Evolutionary conservation across 2,329 filamentous ascomycete species (phyloP), one percentile per base, ranked within the genome.

Genomic region (Coniochaeta pulveracea): DNA sequence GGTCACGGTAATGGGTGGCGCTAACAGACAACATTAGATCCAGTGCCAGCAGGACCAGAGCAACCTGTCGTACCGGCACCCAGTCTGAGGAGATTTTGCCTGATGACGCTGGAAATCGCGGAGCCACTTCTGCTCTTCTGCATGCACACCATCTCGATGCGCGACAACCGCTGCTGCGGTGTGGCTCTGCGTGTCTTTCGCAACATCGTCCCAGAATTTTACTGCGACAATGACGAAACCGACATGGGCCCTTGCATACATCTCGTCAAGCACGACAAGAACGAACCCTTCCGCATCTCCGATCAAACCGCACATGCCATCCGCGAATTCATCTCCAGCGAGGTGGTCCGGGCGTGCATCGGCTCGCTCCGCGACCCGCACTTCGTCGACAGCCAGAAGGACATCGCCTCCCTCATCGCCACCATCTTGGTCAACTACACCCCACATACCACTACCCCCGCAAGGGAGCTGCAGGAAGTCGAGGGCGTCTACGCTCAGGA

Each of bases 341-440:
- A 94, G 43, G 85, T 96, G 3, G 71, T 98, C 32, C 85, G 88
- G 60, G 85, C 86, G 0, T 89, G 83, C 48, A 84, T 95, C 51
- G 84, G 80, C 2, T 93, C 84, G 2, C 75, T 98, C 33, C 84
- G 96, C 57, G 91, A 98, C 44, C 80, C 85, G 0, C 95, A 96
- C 56, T 98, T 96, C 56, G 88, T 95, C 21, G 91, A 98, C 45
- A 74, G 93, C 40, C 91, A 98, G 49, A 89, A 88, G 51, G 88
- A 98, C 33, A 69, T 98, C 15, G 89, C 86, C 1, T 73, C 78
- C 15, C 66, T 96, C 23, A 94, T 98, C 40, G 88, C 88, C 0
- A 73, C 79, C 4, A 91, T 96, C 40, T 67, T 94, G 46, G 70
- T 80, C 7, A 72, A 82, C 40, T 94, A 94, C 51, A 73, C 75